Evolutionary conservation across 129 eudicot species (phyloP).

Genomic region (Helianthus annuus): DNA sequence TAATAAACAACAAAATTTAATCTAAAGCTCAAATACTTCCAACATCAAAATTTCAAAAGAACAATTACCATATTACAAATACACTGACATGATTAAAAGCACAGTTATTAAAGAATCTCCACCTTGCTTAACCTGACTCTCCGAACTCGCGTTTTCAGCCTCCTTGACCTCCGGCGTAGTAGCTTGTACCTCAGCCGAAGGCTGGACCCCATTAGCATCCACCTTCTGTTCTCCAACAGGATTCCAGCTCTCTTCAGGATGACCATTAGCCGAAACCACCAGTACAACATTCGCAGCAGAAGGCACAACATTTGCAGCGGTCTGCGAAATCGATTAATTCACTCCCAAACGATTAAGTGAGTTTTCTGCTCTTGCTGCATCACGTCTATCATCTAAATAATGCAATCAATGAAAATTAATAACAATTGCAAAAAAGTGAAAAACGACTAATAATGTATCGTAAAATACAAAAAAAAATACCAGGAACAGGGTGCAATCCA

Average conservation of each 20-base stretch:
- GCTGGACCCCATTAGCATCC: slow-evolving; percentile 49
- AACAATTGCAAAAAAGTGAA: not conserved
- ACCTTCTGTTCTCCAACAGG: slow-evolving; percentile 34
- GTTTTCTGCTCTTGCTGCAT: slow-evolving; percentile 99
- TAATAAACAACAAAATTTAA: not conserved
- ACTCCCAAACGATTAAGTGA: too few species aligned
- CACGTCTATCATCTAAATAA: slow-evolving; percentile 79
- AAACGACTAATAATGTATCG: not conserved
- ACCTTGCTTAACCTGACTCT: slow-evolving; percentile 74
- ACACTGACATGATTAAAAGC: not conserved
- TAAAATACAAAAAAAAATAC: slow-evolving; percentile 40
- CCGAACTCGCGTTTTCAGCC: slow-evolving; percentile 37
- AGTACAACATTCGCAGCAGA: slow-evolving; percentile 35
- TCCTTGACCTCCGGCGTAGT: slow-evolving; percentile 44
- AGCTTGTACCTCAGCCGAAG: slow-evolving; percentile 34
- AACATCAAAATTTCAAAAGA: slow-evolving; percentile 9
- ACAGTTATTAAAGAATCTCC: slow-evolving; percentile 16
- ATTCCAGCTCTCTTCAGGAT: slow-evolving; percentile 31
- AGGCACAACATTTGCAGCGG: slow-evolving; percentile 16
- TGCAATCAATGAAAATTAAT: slow-evolving; percentile 1
- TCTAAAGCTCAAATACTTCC: not conserved
- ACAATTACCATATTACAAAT: not conserved
- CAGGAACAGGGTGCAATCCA: slow-evolving; percentile 82
- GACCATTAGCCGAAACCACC: slow-evolving; percentile 44
- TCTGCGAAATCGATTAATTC: too few species aligned